phyloP scores from a whole-genome alignment of 2,329 filamentous ascomycete species.

The Curvularia sp. region DNA sequence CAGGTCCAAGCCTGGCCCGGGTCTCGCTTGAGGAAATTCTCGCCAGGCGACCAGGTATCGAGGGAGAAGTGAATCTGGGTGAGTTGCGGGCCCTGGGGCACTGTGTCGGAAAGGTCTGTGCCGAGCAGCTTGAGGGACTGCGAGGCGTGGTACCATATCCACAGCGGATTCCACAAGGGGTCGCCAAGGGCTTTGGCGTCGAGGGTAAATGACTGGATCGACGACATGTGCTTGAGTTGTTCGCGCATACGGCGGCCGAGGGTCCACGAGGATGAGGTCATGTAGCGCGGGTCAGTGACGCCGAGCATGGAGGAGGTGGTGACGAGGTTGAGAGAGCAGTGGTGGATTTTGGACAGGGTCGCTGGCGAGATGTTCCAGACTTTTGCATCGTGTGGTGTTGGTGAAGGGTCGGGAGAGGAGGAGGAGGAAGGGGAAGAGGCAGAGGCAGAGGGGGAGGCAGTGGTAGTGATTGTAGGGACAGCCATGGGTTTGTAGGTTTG shows the following conservation, averaged over 20 bases:
- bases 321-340: constrained; percentile 42
- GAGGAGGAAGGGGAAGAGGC: constrained; percentile 1
- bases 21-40: constrained; percentile 42
- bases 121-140: constrained; percentile 47
- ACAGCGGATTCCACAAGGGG: constrained; percentile 51
- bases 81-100: constrained; percentile 29
- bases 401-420: background rate
- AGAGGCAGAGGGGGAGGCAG: constrained; percentile 2
- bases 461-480: background rate
- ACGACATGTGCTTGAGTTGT: constrained; percentile 31
- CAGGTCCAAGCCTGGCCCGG: constrained; percentile 42
- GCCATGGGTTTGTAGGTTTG: constrained; percentile 35
- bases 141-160: constrained; percentile 50
- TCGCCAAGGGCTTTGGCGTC: constrained; percentile 48
- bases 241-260: constrained; percentile 40
- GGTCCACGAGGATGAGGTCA: constrained; percentile 42
- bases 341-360: constrained; percentile 34
- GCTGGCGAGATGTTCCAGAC: constrained; percentile 41
- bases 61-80: constrained; percentile 45
- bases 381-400: constrained; percentile 9
- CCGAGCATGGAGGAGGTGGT: constrained; percentile 49
- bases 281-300: constrained; percentile 45
- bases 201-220: constrained; percentile 34
- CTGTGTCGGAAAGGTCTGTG: constrained; percentile 15
- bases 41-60: constrained; percentile 47